Evolutionary conservation across 2,329 filamentous ascomycete genomes (phyloP).

Genomic region (Aspergillus transmontanensis): DNA sequence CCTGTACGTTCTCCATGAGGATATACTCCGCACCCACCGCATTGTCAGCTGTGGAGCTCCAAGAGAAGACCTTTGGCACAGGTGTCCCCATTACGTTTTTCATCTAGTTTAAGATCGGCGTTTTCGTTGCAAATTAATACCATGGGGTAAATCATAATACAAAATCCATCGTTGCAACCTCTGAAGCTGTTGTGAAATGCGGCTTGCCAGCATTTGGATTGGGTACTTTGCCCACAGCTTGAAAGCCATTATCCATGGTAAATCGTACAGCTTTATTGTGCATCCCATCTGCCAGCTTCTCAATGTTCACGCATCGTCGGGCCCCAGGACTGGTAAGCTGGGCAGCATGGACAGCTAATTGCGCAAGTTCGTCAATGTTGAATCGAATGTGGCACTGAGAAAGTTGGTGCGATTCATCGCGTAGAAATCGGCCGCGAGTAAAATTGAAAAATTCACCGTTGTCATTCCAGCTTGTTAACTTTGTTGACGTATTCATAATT

Average conservation of each 20-base stretch:
- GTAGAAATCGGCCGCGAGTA: conserved; percentile 7
- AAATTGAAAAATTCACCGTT: background rate
- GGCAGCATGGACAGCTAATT: background rate
- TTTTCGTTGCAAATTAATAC: background rate
- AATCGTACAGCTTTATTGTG: conserved; percentile 11
- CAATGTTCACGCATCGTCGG: background rate
- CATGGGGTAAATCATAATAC: background rate
- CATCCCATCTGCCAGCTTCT: conserved; percentile 1
- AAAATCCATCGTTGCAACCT: conserved; percentile 24
- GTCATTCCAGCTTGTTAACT: background rate
- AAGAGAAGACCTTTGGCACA: conserved; percentile 1
- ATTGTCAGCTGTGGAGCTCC: conserved; percentile 2
- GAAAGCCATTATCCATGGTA: conserved; percentile 19
- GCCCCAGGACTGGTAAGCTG: background rate
- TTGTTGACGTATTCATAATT: background rate
- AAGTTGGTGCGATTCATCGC: conserved; percentile 5
- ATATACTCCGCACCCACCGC: conserved; percentile 13
- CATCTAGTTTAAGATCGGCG: background rate
- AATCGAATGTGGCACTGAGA: conserved; percentile 4
- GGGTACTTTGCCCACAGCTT: conserved; percentile 27
- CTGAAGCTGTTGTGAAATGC: background rate
- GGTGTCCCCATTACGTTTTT: conserved; percentile 6
- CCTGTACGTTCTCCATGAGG: conserved; percentile 22
- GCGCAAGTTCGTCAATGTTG: conserved; percentile 1
- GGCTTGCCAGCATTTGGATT: conserved; percentile 24